Evolutionary conservation across 2,329 filamentous ascomycete genomes (phyloP).

Genomic region (Calycina marina): DNA sequence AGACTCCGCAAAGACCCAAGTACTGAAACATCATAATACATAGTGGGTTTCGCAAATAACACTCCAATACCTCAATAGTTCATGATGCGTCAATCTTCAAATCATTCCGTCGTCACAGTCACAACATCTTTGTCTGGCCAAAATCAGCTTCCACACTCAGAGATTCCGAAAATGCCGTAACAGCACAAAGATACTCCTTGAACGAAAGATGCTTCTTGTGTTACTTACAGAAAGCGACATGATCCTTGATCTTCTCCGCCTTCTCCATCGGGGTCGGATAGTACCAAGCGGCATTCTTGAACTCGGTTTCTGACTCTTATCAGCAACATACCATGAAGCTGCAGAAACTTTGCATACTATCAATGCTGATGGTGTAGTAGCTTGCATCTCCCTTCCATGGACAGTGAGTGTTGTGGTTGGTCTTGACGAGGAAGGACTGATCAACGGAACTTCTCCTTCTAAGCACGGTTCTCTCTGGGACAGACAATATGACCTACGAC

Average conservation of each 20-base stretch:
- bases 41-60: no score
- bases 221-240: conserved; percentile 34
- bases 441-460: conserved; percentile 24
- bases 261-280: conserved; percentile 28
- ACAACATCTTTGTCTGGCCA: conserved; percentile 15
- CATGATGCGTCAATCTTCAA: no score
- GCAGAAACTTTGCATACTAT: conserved; percentile 16
- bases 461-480: conserved; percentile 1
- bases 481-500: no score
- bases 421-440: conserved; percentile 26
- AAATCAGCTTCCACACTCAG: no score
- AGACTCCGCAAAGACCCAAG: no score
- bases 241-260: conserved; percentile 28
- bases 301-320: conserved; percentile 19
- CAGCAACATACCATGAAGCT: not conserved
- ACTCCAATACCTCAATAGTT: no score
- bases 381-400: conserved; percentile 32
- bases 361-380: conserved; percentile 32
- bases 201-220: no score
- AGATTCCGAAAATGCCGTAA: not conserved
- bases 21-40: no score
- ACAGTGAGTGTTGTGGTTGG: conserved; percentile 27
- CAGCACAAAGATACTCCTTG: no score
- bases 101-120: conserved; percentile 13
- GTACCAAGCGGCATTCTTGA: conserved; percentile 32